These are phyloP conservation scores for Ustilago xerochloae DNA, from an alignment of 1,284 basidiomycete genomes.

Conservation along the genomic window DNA sequence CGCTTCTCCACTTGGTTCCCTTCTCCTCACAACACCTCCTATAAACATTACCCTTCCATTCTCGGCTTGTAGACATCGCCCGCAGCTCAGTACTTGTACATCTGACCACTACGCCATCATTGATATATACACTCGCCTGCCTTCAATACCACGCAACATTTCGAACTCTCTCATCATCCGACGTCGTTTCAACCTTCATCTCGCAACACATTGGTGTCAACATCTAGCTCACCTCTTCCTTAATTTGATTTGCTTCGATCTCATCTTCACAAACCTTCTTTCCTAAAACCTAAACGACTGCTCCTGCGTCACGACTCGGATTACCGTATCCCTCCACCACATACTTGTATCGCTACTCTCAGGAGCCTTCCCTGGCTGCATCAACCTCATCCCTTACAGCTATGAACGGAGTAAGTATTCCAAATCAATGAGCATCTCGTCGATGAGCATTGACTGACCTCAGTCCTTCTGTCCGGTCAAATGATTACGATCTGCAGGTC, in stretches of 20 bases:
- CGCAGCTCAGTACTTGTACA: too few species aligned
- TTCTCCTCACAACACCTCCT: not conserved
- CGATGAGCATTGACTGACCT: too few species aligned
- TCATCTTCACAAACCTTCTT: not conserved
- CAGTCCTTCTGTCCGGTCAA: too few species aligned
- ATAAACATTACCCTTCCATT: not conserved
- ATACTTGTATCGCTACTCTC: not conserved
- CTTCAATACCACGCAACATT: not conserved
- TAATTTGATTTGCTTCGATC: not conserved
- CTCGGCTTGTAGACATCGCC: too few species aligned
- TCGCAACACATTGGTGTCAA: not conserved
- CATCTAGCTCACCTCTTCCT: not conserved
- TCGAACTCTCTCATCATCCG: not conserved
- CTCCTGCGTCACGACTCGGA: not conserved
- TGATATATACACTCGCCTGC: constrained; percentile 5
- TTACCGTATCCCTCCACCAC: not conserved
- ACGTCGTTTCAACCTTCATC: not conserved
- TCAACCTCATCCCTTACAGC: constrained; percentile 34
- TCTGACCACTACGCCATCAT: not conserved
- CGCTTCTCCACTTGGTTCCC: not conserved
- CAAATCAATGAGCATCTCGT: too few species aligned
- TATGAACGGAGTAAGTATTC: constrained; percentile 36
- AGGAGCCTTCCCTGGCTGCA: constrained; percentile 22
- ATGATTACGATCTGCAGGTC: too few species aligned
- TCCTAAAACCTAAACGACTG: not conserved